Base-by-base conservation (phyloP, 2,329 filamentous ascomycete species). In the Penicillium sp. region DNA sequence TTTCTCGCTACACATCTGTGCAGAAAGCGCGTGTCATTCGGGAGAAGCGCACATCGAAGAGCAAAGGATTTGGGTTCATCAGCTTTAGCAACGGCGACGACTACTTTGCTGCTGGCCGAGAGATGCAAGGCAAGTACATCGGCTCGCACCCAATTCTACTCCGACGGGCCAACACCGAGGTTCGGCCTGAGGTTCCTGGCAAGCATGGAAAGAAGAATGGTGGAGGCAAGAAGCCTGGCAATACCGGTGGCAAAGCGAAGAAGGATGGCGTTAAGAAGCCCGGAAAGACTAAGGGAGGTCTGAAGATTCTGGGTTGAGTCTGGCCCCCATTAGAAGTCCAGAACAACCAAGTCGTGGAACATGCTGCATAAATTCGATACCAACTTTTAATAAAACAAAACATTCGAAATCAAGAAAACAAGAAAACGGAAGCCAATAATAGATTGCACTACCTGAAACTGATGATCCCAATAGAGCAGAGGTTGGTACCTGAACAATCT, bases 101-200 rank as follows among this genome's bases (percentile, higher is more conserved):
- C 68, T 97, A 95, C 72, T 97, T 99, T 80, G 86, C 90, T 67
- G 93, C 94, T 1, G 93, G 92, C 66, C 92, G 94, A 77, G 93
- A 97, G 77, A 97, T 97, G 94, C 90, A 97, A 68, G 92, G 92
- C 65, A 97, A 99, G 77, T 99, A 99, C 75, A 97, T 99, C 70
- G 93, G 96, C 67, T 97, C 92, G 72, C 94, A 97, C 73, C 94
- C 94, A 0, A 90, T 97, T 27, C 79, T 90, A 24, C 83, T 97
- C 62, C 87, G 89, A 73, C 90, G 94, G 72, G 91, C 90, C 61
- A 96, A 88, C 63, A 96, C 93, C 5, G 92, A 97, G 73, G 91
- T 99, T 73, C 91, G 90, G 70, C 85, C 91, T 4, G 81, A 86
- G 11, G 82, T 81, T n/a, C 87, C 88, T 59, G 80, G 82, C 41